A percentile compares a stretch with the other conserved stretches of the same genome.
Conservation (phyloP, 2,329 filamentous ascomycete genomes). For the Hypoxylon sp. region DNA sequence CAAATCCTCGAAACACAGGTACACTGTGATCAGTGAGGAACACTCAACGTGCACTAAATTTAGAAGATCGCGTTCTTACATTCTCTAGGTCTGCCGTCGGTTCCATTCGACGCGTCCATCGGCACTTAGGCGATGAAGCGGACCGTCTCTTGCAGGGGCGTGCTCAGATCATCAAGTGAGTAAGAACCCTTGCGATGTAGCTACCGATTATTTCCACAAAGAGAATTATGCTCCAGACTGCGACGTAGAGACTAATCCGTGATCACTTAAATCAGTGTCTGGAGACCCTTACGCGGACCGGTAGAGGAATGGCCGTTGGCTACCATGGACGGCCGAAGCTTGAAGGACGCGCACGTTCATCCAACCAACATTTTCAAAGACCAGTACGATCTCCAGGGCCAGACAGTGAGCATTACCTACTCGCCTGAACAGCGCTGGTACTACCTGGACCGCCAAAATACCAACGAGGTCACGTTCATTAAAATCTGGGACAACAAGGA, state of each 20-base stretch:
- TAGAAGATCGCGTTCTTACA: not conserved
- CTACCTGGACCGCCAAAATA: constrained; percentile 34
- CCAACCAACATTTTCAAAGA: not conserved
- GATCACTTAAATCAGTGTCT: constrained; percentile 19
- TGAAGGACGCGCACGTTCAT: not conserved
- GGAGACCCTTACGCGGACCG: constrained; percentile 20
- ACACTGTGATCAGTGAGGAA: no score
- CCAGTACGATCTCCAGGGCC: not conserved
- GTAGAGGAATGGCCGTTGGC: not conserved
- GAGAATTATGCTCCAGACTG: no score
- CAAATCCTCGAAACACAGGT: no score
- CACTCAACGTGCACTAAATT: no score
- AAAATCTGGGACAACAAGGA: constrained; percentile 44
- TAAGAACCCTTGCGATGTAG: no score
- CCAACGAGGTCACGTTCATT: constrained; percentile 38
- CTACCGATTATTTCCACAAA: no score
- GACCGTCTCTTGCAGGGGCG: constrained; percentile 9
- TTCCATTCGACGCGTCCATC: not conserved
- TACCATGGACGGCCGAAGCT: not conserved
- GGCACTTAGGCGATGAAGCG: not conserved
- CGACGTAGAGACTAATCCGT: no score
- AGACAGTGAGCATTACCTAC: constrained; percentile 8
- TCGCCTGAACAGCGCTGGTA: constrained; percentile 36
- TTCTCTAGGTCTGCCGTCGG: not conserved
- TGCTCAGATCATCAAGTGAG: constrained; percentile 35